phyloP scores from a whole-genome alignment of 129 eudicot species.

The Oenanthe sinensis region DNA sequence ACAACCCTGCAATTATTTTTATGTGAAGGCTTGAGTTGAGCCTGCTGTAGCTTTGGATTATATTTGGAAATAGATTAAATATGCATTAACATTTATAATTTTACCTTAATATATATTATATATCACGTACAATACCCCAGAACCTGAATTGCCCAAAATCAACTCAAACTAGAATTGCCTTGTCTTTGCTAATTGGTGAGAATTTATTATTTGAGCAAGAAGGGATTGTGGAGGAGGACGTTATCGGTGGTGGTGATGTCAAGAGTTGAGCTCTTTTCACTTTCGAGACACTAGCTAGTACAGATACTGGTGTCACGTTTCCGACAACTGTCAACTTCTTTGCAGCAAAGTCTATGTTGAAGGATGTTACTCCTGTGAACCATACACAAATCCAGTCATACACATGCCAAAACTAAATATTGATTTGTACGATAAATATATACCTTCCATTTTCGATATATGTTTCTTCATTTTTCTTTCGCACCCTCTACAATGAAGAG shows the following conservation, averaged over 20 bases:
- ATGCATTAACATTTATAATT: no score
- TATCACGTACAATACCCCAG: not conserved
- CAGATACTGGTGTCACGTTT: constrained; percentile 66
- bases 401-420: not conserved
- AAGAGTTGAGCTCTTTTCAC: constrained; percentile 65
- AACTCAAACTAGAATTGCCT: not conserved
- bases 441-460: constrained; percentile 76
- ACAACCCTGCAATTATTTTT: not conserved
- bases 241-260: constrained; percentile 29
- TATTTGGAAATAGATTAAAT: no score
- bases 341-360: constrained; percentile 78
- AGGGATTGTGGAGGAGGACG: constrained; percentile 14
- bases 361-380: constrained; percentile 61
- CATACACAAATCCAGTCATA: not conserved
- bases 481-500: constrained; percentile 96
- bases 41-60: not conserved
- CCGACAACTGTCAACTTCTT: constrained; percentile 82
- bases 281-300: constrained; percentile 55
- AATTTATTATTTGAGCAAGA: not conserved
- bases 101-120: no score
- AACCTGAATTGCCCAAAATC: not conserved
- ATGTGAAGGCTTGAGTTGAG: not conserved
- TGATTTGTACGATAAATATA: not conserved
- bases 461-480: constrained; percentile 90
- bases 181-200: constrained; percentile 27